phyloP scores from a whole-genome alignment of 2,329 filamentous ascomycete genomes.

The Sporothrix euskadiensis region DNA sequence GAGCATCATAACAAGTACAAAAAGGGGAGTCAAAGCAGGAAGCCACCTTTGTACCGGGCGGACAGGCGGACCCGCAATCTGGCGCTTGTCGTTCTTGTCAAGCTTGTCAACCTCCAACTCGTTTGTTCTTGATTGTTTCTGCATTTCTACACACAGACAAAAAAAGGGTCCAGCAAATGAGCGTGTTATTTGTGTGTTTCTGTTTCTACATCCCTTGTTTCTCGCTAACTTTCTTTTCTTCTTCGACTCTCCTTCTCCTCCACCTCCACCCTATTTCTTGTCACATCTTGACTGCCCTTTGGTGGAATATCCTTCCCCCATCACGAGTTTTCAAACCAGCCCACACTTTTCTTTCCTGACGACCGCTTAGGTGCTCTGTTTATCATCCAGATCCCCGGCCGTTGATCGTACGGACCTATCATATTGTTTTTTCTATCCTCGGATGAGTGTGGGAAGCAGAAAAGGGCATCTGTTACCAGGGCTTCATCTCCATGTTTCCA shows the following conservation, averaged over 20 bases:
- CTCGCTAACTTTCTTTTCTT: background rate
- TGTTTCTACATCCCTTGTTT: background rate
- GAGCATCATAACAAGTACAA: background rate
- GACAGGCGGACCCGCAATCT: slow-evolving; percentile 14
- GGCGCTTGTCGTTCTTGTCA: background rate
- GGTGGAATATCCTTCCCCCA: background rate
- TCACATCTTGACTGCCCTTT: background rate
- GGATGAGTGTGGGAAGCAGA: background rate
- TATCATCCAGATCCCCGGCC: background rate
- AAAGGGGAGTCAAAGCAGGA: background rate
- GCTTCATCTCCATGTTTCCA: background rate
- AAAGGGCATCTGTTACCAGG: background rate
- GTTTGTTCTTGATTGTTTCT: background rate
- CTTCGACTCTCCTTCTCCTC: background rate
- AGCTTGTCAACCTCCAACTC: background rate
- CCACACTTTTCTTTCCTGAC: background rate
- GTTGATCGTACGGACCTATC: background rate
- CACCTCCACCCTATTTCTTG: background rate
- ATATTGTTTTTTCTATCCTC: background rate
- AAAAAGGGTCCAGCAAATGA: background rate
- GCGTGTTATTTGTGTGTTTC: slow-evolving; percentile 1
- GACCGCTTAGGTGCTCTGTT: background rate
- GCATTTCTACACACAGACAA: background rate
- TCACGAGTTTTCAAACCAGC: background rate
- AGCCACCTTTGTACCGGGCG: background rate